Conservation (phyloP, 768 basidiomycete species). For the Suillus alpinus region DNA sequence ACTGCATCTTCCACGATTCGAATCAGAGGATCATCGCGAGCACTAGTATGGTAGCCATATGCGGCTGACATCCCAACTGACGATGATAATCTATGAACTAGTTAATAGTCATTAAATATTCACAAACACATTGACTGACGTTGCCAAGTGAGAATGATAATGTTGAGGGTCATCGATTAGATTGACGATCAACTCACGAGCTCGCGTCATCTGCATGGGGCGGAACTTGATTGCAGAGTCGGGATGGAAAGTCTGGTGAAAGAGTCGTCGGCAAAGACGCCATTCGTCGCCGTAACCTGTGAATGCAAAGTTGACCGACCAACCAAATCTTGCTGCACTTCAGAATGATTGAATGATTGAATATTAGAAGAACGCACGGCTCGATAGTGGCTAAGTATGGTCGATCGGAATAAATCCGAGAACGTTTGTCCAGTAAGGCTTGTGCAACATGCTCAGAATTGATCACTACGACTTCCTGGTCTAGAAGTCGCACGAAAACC, state of each 20-base stretch:
- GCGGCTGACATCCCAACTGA: background rate
- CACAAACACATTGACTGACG: slow-evolving; percentile 7
- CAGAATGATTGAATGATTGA: background rate
- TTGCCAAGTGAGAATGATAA: slow-evolving; percentile 22
- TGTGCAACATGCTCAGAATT: slow-evolving; percentile 2
- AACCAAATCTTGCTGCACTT: slow-evolving; percentile 1
- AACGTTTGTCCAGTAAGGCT: slow-evolving; percentile 5
- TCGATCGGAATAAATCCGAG: slow-evolving; percentile 7
- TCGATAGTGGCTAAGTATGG: slow-evolving; percentile 1
- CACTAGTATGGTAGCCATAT: background rate
- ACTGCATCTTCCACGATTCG: background rate
- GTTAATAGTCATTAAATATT: background rate
- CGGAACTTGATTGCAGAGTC: slow-evolving; percentile 5
- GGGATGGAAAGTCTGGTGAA: slow-evolving; percentile 37
- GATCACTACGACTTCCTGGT: slow-evolving; percentile 1
- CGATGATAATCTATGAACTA: slow-evolving; percentile 11
- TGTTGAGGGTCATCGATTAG: slow-evolving; percentile 26
- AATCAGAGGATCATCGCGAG: slow-evolving; percentile 4
- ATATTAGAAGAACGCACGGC: background rate
- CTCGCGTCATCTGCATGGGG: no score
- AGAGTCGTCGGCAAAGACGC: slow-evolving; percentile 32
- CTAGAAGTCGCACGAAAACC: slow-evolving; percentile 1
- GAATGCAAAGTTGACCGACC: slow-evolving; percentile 1
- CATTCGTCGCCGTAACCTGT: slow-evolving; percentile 1
- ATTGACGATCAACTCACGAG: slow-evolving; percentile 6